phyloP scores from a whole-genome alignment of 805 yeast genomes.

The Cyberlindnera mrakii region DNA sequence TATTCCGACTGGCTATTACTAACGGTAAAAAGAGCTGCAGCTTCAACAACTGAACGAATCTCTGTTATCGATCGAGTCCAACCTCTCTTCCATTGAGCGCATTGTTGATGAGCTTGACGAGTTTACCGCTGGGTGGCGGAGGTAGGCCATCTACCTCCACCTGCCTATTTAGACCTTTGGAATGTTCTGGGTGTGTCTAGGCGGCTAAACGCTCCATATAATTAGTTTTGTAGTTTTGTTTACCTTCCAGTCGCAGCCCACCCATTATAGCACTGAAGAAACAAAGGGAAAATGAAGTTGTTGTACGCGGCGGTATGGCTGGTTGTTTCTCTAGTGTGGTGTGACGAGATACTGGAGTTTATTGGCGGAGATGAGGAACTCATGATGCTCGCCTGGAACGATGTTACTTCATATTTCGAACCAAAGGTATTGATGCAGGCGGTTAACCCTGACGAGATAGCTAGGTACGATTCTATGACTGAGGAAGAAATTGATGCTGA shows the following conservation, averaged over 20 bases:
- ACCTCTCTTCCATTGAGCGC: constrained; percentile 12
- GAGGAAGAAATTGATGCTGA: constrained; percentile 10
- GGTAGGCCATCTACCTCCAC: background rate
- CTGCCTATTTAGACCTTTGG: no score
- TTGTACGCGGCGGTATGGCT: no score
- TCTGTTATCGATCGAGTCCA: constrained; percentile 10
- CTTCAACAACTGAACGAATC: constrained; percentile 12
- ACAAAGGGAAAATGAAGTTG: no score
- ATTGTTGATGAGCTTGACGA: constrained; percentile 16
- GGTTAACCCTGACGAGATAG: constrained; percentile 6
- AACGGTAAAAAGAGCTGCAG: constrained; percentile 23
- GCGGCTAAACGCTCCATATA: no score
- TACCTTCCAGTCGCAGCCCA: no score
- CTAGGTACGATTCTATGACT: constrained; percentile 5
- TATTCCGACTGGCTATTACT: background rate
- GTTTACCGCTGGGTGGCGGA: constrained; percentile 8
- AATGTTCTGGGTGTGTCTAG: no score
- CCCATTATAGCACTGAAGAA: no score
- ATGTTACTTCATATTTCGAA: constrained; percentile 10
- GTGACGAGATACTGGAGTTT: constrained; percentile 7
- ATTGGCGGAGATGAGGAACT: constrained; percentile 11
- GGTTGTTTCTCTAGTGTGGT: background rate
- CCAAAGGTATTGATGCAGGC: constrained; percentile 10
- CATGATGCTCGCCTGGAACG: constrained; percentile 9
- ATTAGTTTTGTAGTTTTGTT: no score